Base-by-base conservation (phyloP, 768 basidiomycete species). In the button mushroom (Agaricus bisporus) region DNA sequence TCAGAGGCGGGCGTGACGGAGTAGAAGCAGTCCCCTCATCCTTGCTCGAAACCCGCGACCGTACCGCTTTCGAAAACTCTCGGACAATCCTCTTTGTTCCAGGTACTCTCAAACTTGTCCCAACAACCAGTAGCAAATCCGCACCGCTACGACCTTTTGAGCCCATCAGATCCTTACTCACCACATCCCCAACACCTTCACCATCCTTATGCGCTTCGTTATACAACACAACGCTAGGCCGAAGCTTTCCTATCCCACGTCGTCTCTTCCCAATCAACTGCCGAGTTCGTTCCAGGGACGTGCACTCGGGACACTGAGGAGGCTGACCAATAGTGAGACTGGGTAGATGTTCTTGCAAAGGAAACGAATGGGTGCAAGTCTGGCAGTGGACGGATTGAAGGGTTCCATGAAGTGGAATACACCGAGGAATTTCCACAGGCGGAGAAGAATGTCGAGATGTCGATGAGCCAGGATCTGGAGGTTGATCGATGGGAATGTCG, bases 51-150 rank as follows among this genome's bases (percentile, higher is more conserved):
- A 73, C 70, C 41, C 83, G 76, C 7, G 79, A 74, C 41, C 76
- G 79, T 20, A 91, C 82, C 17, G 87, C 85, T 68, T 88, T 91
- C 22, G 86, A 80, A 67, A 88, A 91, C 67, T 95, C 91, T 54
- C 89, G 81, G 20, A 95, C 90, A 70, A 95, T 90, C 59, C 88
- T 76, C 68, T 93, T 95, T 43, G 93, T 94, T 17, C 94, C 94
- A 8, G 90, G 92, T 14, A 97, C 88, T 58, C 85, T 78, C 55
- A 97, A 70, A 66, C 88, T 92, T 52, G 93, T 95, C 41, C 94
- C 94, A 15, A 91, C 93, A 12, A 97, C 93, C 49, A 97, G 69
- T 36, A 97, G 70, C 42, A 93, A 66, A 69, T 97, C 94, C 7
- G 91, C 89, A 4, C 86, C 82, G 43, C 79, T 80, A 56, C 83